Evolutionary conservation across 2,329 filamentous ascomycete genomes (phyloP).

Genomic region (Torrubiella hemipterigena): DNA sequence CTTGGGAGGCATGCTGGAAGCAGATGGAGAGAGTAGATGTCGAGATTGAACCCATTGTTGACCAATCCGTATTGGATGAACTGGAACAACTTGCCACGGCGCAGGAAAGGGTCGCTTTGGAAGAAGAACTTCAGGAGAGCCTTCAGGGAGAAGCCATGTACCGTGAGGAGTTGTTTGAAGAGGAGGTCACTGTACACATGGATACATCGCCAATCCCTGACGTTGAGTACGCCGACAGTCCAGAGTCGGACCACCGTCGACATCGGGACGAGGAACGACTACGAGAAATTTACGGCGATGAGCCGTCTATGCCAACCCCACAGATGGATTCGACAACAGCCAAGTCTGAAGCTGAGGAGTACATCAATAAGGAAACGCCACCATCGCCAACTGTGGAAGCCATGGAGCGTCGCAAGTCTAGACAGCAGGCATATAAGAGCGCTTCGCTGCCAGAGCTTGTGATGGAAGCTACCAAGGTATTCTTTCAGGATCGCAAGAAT

Average conservation of each 20-base stretch:
- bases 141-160: conserved; percentile 5
- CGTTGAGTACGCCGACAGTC: conserved; percentile 5
- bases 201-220: conserved; percentile 8
- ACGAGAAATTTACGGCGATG: conserved; percentile 41
- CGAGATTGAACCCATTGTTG: conserved; percentile 69
- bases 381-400: conserved; percentile 12
- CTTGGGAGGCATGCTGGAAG: conserved; percentile 88
- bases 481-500: conserved; percentile 47
- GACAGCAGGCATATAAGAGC: conserved; percentile 19
- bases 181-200: conserved; percentile 3
- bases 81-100: conserved; percentile 42
- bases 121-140: conserved; percentile 14
- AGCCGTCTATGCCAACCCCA: conserved; percentile 7
- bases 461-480: conserved; percentile 38
- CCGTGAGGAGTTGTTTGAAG: no score
- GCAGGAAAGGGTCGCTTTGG: conserved; percentile 27
- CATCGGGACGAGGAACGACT: conserved; percentile 36
- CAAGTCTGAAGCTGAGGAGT: neutral
- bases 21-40: conserved; percentile 99
- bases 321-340: conserved; percentile 3
- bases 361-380: conserved; percentile 6
- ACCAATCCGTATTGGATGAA: conserved; percentile 43
- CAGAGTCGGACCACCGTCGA: conserved; percentile 20
- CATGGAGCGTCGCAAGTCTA: conserved; percentile 18
- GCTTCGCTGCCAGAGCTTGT: conserved; percentile 43